Evolutionary conservation across 2,329 filamentous ascomycete genomes (phyloP).

Genomic region (Coniochaeta sp.): DNA sequence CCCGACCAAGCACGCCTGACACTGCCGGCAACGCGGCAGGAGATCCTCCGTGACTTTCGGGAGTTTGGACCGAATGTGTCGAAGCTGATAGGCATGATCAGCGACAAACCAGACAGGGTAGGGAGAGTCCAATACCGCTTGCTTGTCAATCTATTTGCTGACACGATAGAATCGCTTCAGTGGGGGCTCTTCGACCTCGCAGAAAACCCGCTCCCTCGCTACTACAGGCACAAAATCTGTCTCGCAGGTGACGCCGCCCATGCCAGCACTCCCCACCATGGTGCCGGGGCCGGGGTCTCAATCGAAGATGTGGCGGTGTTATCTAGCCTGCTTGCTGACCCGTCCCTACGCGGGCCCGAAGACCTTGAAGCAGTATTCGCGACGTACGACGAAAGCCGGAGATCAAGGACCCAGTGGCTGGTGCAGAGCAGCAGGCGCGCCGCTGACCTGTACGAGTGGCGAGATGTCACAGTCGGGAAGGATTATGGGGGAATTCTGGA

Average conservation of each 20-base stretch:
- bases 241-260: slow-evolving; percentile 58
- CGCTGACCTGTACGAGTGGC: slow-evolving; percentile 36
- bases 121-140: too few relatives aligned
- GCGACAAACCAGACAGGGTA: slow-evolving; percentile 21
- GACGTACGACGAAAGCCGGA: slow-evolving; percentile 42
- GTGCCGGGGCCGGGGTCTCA: slow-evolving; percentile 50
- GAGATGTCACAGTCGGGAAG: slow-evolving; percentile 26
- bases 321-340: slow-evolving; percentile 37
- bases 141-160: not conserved
- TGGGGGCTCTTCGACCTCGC: slow-evolving; percentile 40
- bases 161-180: slow-evolving; percentile 11
- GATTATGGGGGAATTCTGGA: slow-evolving; percentile 25
- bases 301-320: slow-evolving; percentile 44
- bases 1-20: slow-evolving; percentile 13
- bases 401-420: slow-evolving; percentile 40
- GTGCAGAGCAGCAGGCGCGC: slow-evolving; percentile 41
- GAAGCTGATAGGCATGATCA: slow-evolving; percentile 21
- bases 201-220: slow-evolving; percentile 27
- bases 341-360: slow-evolving; percentile 19
- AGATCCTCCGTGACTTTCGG: slow-evolving; percentile 27
- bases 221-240: slow-evolving; percentile 33
- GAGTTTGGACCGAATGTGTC: slow-evolving; percentile 23
- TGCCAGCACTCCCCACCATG: slow-evolving; percentile 53
- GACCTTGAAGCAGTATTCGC: slow-evolving; percentile 38
- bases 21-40: slow-evolving; percentile 20